A percentile compares a stretch with the other conserved stretches of the same genome.
These are phyloP conservation scores for Eucommia ulmoides DNA, from an alignment of 257 asterid genomes.

Conservation along the genomic window DNA sequence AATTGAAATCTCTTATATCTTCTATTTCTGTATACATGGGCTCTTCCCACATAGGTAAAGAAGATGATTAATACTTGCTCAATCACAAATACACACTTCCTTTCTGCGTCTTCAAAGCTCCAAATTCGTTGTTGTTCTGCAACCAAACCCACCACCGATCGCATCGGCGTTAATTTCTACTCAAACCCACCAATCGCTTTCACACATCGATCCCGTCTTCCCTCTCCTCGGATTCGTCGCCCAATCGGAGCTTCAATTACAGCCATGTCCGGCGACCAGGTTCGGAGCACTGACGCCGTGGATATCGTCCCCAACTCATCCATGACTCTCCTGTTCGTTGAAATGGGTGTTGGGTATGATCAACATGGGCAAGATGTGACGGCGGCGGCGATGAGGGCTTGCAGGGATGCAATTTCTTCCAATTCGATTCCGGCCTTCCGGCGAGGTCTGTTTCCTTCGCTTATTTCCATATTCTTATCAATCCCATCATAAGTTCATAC, in stretches of 20 bases:
- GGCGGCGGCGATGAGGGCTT: conserved; percentile 91
- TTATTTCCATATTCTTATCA: too few species aligned
- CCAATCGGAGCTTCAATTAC: conserved; percentile 13
- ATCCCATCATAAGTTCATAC: too few species aligned
- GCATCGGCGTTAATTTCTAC: conserved; percentile 3
- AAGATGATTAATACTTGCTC: neutral
- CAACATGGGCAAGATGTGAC: conserved; percentile 95
- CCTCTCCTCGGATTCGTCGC: conserved; percentile 17
- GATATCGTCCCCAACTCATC: conserved; percentile 50
- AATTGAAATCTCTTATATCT: too few species aligned
- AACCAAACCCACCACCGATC: conserved; percentile 5
- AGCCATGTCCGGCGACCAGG: conserved; percentile 36
- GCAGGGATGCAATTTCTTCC: conserved; percentile 81
- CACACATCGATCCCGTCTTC: neutral
- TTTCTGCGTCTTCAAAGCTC: neutral
- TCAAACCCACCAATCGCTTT: conserved; percentile 1
- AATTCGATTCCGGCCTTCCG: conserved; percentile 92
- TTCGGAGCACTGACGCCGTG: too few species aligned
- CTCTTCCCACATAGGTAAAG: neutral
- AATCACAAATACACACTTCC: neutral
- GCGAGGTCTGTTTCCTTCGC: conserved; percentile 34
- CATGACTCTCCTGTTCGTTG: conserved; percentile 81
- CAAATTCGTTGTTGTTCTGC: too few species aligned
- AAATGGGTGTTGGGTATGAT: conserved; percentile 98
- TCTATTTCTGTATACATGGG: neutral